Evolutionary conservation across 352 stramenopile species (phyloP), one percentile per base, ranked within the genome.

Genomic region (Pythium utonaiense): DNA sequence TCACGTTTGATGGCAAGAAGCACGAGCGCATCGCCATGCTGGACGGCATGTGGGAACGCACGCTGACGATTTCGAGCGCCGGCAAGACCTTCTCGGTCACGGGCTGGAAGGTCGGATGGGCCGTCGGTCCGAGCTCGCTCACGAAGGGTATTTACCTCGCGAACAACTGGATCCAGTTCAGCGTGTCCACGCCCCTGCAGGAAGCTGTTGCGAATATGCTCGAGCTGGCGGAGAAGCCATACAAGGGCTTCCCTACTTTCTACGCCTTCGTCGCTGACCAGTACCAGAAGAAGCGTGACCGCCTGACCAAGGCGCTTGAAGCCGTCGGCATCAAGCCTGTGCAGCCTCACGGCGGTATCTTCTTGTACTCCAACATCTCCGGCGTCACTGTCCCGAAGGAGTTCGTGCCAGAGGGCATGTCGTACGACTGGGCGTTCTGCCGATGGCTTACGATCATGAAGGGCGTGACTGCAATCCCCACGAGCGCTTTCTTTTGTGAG

Each of bases 1-100:
- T 99, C 62, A 77, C 93, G 42, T 96, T 95, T 42, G 88, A 95
- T 62, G 79, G 80, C 44, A 75, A 77, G 42, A 68, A 74, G 50
- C 78, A 92, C 58, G 71, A 80, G 55, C 82, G 82, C 47, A 77
- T 94, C 53, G 87, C 86, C 17, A 88, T 70, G 49, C 71, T 96
- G 49, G 82, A 90, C 24, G 80, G 88, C 53, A 92, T 96, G 75
- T 88, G 74, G 67, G 76, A 95, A 17, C 81, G 85, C 58, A 96
- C 86, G 36, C 74, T 98, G 7, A 93, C 95, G 0, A 81, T 97
- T 27, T 96, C 89, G 45, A 97, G 88, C 34, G 73, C 94, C 5
- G 89, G 89, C 22, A 98, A 98, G 69, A 96, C 89, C 24, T 96
- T 96, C 68, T 96, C 83, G 2, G 88, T 96, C 33, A 98, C 94